Base-by-base conservation (phyloP, 2,329 filamentous ascomycete species). In the Neophaeococcomyces mojaviensis region DNA sequence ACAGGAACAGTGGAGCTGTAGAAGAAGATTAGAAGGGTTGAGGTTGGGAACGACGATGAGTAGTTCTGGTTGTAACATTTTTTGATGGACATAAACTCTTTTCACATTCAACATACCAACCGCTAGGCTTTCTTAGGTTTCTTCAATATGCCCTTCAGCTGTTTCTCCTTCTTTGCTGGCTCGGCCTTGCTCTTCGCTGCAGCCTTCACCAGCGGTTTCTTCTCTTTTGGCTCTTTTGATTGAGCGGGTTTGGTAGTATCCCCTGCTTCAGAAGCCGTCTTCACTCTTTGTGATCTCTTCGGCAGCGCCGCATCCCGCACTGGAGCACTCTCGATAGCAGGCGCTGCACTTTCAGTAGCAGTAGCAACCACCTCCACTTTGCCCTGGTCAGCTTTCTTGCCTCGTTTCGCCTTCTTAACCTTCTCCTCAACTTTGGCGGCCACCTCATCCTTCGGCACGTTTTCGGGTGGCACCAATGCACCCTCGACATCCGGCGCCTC, bases 161-260 rank as follows among this genome's bases (percentile, higher is more conserved):
- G 52, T 60, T 63, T 61, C 39, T 52, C 40, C 57, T 62, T 63
- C 49, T 54, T 61, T 49, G 55, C 53, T 50, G 61, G 62, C 55
- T 59, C 57, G 19, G 52, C 50, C 44, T 39, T 49, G 44, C 46
- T 42, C 40, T 40, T 49, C 52, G 39, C 50, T 46, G 50, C 61
- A 49, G 41, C 46, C 32, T 55, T 49, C 10, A 58, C 56, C 12
- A 45, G 55, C 19, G 57, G 55, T 38, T 61, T 58, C 10, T 39
- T 16, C 37, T 24, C 22, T 15, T 24, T 13, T 28, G 24, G 24
- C 10, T 28, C 24, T 28, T 28, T 28, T 28, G 24, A 3, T 59
- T 39, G 20, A 16, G 24, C 36, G 15, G 55, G 54, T 28, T 52
- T 53, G 2, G 48, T 52, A n/a, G 58, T 59, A 46, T 60, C 59